phyloP scores from a whole-genome alignment of 2,329 filamentous ascomycete species.

The Colletotrichum lupini region DNA sequence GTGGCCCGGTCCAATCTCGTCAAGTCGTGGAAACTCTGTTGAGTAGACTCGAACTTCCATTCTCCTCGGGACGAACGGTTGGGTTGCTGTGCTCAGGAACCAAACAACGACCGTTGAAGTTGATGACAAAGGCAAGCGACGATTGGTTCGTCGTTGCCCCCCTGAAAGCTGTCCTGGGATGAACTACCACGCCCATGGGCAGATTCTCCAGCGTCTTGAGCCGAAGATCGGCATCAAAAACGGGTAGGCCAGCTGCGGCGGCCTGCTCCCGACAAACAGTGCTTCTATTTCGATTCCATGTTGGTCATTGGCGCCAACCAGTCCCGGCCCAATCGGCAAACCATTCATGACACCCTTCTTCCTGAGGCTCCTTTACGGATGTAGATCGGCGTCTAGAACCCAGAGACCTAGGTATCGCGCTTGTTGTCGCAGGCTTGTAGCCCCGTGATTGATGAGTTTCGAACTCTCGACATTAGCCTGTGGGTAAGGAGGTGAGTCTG shows the following conservation, averaged over 20 bases:
- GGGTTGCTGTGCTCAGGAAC: neutral
- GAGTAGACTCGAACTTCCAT: too few species aligned
- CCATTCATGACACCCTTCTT: neutral
- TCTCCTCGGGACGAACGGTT: slow-evolving; percentile 6
- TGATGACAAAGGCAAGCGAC: neutral
- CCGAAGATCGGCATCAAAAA: slow-evolving; percentile 14
- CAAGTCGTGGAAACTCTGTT: neutral
- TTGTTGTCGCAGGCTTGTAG: neutral
- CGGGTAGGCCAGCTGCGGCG: neutral
- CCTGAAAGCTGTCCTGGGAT: slow-evolving; percentile 8
- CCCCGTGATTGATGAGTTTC: slow-evolving; percentile 19
- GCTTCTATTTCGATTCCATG: slow-evolving; percentile 1
- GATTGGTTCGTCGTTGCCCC: slow-evolving; percentile 1
- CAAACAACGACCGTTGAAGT: neutral
- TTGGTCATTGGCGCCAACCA: neutral
- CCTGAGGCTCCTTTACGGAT: neutral
- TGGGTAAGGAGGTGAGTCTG: slow-evolving; percentile 26
- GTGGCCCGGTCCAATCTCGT: too few species aligned
- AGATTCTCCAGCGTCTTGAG: slow-evolving; percentile 7
- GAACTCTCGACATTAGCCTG: slow-evolving; percentile 21
- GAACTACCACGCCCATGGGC: slow-evolving; percentile 15
- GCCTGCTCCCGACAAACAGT: slow-evolving; percentile 1
- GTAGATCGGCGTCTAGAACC: neutral
- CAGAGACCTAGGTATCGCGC: neutral
- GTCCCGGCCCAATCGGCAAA: neutral